Conservation (phyloP, 305 asterid genomes). For the Fraxinus ornus region DNA sequence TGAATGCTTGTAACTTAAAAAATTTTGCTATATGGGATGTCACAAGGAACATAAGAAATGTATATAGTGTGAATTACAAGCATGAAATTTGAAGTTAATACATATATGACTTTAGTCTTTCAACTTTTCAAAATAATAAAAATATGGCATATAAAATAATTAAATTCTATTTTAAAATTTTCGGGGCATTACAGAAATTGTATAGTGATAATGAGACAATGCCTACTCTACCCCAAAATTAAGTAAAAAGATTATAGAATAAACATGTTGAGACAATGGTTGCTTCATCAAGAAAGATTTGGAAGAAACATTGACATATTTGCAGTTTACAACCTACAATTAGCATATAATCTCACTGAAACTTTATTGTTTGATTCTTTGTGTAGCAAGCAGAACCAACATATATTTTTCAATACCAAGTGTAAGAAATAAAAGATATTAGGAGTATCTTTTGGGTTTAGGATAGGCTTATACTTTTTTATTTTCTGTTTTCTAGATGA, state of each 20-base stretch:
- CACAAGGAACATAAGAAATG: too few relatives aligned
- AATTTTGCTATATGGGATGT: too few relatives aligned
- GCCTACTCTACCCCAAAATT: too few relatives aligned
- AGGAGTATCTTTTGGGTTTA: not conserved
- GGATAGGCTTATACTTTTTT: not conserved
- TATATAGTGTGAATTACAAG: too few relatives aligned
- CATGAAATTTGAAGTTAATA: too few relatives aligned
- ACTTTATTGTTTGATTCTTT: not conserved
- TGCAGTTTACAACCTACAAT: not conserved
- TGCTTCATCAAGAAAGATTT: not conserved
- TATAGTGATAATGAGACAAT: too few relatives aligned
- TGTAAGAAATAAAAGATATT: not conserved
- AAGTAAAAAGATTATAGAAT: not conserved
- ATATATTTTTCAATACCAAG: not conserved
- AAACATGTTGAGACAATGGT: not conserved
- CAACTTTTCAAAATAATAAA: too few relatives aligned
- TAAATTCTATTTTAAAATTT: too few relatives aligned
- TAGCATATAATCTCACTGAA: not conserved
- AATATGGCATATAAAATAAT: too few relatives aligned
- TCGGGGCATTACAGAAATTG: too few relatives aligned
- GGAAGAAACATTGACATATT: not conserved
- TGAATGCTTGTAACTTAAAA: too few relatives aligned
- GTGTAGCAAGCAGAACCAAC: not conserved
- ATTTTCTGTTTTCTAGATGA: not conserved
- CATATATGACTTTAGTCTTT: too few relatives aligned